phyloP scores from a whole-genome alignment of 1,139 yeast species.

The Protomyces inundatus region DNA sequence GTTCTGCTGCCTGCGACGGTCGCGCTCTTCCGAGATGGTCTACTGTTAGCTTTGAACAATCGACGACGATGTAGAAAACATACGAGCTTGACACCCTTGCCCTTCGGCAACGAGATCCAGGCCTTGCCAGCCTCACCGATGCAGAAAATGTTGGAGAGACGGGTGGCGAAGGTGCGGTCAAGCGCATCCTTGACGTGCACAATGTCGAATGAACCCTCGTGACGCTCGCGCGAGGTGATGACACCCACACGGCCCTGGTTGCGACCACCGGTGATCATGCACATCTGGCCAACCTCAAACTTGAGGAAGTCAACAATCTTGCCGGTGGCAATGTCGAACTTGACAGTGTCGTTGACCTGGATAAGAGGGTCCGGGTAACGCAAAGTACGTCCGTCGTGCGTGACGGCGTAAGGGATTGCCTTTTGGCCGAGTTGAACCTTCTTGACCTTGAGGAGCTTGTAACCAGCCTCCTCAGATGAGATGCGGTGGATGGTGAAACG shows the following conservation, averaged over 20 bases:
- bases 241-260: slow-evolving; percentile 99
- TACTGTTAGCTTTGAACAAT: not conserved
- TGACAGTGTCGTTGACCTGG: slow-evolving; percentile 95
- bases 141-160: slow-evolving; percentile 93
- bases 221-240: slow-evolving; percentile 96
- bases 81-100: slow-evolving; percentile 94
- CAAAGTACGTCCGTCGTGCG: slow-evolving; percentile 99
- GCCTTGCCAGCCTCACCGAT: slow-evolving; percentile 99
- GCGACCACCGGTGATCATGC: slow-evolving; percentile 99
- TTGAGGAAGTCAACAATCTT: slow-evolving; percentile 86
- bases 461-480: slow-evolving; percentile 95
- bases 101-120: slow-evolving; percentile 96
- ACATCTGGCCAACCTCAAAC: slow-evolving; percentile 93
- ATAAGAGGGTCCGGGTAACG: slow-evolving; percentile 98
- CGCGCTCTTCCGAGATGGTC: slow-evolving; percentile 84
- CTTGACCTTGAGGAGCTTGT: slow-evolving; percentile 97
- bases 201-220: slow-evolving; percentile 99
- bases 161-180: slow-evolving; percentile 97
- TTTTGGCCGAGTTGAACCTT: slow-evolving; percentile 97
- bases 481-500: slow-evolving; percentile 99
- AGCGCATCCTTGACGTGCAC: slow-evolving; percentile 97
- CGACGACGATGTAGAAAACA: slow-evolving; percentile 41
- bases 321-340: slow-evolving; percentile 92
- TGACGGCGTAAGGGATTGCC: slow-evolving; percentile 95
- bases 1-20: slow-evolving; percentile 51